Percentiles rank a stretch among this genome's conserved stretches.
Evolutionary conservation across 129 eudicot species (phyloP).

Genomic region (Flaveria trinervia): DNA sequence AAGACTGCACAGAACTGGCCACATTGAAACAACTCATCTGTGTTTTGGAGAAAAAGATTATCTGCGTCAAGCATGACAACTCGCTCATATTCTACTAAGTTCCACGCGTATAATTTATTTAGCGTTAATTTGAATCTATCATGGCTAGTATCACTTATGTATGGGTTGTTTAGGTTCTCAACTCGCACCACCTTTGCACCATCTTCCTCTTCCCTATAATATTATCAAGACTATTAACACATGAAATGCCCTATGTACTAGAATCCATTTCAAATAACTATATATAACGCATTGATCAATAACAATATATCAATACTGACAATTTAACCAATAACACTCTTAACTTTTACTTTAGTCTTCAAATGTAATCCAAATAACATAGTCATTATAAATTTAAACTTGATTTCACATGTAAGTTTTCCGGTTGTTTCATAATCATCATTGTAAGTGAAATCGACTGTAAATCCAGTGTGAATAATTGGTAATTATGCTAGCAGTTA

Average conservation of each 20-base stretch:
- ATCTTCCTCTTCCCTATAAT: constrained; percentile 72
- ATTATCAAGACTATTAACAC: not conserved
- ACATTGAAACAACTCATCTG: constrained; percentile 89
- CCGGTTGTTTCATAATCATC: no score
- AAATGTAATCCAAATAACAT: no score
- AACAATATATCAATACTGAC: no score
- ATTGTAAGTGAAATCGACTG: no score
- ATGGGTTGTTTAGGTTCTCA: constrained; percentile 75
- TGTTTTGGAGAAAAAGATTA: constrained; percentile 74
- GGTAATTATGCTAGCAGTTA: no score
- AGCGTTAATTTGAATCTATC: constrained; percentile 67
- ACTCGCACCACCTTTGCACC: constrained; percentile 81
- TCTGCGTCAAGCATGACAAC: constrained; percentile 97
- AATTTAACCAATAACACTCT: no score
- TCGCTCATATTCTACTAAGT: constrained; percentile 67
- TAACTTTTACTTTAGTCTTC: no score
- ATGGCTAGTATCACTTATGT: constrained; percentile 35
- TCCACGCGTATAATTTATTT: constrained; percentile 89
- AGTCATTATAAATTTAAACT: no score
- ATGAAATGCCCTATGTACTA: no score
- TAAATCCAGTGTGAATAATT: no score
- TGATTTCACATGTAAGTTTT: no score
- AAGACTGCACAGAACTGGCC: constrained; percentile 96
- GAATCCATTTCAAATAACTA: not conserved
- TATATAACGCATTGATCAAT: not conserved